Evolutionary conservation across 768 basidiomycete genomes (phyloP), one percentile per base, ranked within the genome.

Genomic region (Wakefieldia striispora): DNA sequence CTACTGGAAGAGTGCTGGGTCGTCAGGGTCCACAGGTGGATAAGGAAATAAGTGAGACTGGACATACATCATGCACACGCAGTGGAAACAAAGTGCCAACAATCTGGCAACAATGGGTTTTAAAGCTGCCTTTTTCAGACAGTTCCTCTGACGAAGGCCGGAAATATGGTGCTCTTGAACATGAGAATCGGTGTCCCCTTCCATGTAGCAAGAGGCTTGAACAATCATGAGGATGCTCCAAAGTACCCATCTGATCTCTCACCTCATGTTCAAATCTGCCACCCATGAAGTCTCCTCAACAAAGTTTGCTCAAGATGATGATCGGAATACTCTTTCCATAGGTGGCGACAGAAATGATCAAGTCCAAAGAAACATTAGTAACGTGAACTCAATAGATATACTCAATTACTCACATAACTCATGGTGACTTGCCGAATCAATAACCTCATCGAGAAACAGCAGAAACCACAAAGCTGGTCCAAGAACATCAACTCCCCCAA

Each of bases 391-490:
- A 33, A 8, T 3, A 19, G 36, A n/a, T 26, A 3, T 34, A 26
- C 14, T 17, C 7, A 0, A 41, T 26, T 21, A 81, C 92, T 64
- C 63, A 95, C 92, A 60, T 95, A 97, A 17, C 83, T 90, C 17
- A 93, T 88, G 1, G 86, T 91, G 57, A 94, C 88, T 1, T 91
- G 90, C 50, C 88, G 86, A 23, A 84, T 86, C 46, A 94, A 64
- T 2, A 98, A 98, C 12, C 95, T 84, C 97, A 99, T 98, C 1
- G 93, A 97, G 79, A 98, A 98, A 75, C 92, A 95, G 65, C 95
- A 98, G 82, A 98, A 97, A 55, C 92, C 92, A 61, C 93, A 95
- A 20, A 95, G 82, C 51, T 89, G 83, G 47, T 95, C 91, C 62
- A 97, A 70, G 75, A 94, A 93, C 47, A 97, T 75, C 37, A 99